phyloP scores from a whole-genome alignment of 2,329 filamentous ascomycete genomes.

The Aspergillus versicolor region DNA sequence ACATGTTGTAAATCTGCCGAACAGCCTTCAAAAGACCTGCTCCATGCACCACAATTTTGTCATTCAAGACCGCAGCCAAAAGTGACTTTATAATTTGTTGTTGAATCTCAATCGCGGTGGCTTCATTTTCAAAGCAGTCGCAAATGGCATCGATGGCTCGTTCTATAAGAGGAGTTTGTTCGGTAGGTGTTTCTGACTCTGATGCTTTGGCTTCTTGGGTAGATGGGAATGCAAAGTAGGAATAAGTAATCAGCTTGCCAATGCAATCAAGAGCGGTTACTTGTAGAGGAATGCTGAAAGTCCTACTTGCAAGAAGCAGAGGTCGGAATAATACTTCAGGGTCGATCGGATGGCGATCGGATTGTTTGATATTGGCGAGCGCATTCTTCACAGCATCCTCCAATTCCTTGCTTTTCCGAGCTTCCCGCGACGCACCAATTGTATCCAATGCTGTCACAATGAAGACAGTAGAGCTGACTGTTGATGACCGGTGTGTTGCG shows the following conservation, averaged over 20 bases:
- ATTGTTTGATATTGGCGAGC: conserved; percentile 80
- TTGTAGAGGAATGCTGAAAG: conserved; percentile 78
- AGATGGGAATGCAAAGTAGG: conserved; percentile 82
- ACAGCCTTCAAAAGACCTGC: conserved; percentile 95
- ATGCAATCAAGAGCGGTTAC: conserved; percentile 95
- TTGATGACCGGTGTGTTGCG: conserved; percentile 55
- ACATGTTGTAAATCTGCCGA: conserved; percentile 98
- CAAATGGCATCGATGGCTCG: conserved; percentile 98
- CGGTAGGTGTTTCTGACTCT: conserved; percentile 25
- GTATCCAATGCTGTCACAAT: conserved; percentile 90
- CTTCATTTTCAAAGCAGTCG: conserved; percentile 97
- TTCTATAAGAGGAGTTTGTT: conserved; percentile 78
- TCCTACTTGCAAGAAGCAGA: conserved; percentile 83
- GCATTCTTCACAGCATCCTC: conserved; percentile 79
- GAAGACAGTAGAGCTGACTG: conserved; percentile 92
- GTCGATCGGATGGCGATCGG: conserved; percentile 76
- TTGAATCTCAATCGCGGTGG: conserved; percentile 86
- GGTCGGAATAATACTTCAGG: conserved; percentile 91
- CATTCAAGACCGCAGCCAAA: conserved; percentile 90
- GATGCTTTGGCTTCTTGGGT: conserved; percentile 29
- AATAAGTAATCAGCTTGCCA: conserved; percentile 97
- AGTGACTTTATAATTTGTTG: conserved; percentile 98
- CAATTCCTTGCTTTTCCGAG: conserved; percentile 79
- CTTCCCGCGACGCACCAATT: conserved; percentile 89
- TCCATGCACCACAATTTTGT: conserved; percentile 98